A percentile compares a stretch with the other conserved stretches of the same genome.
Evolutionary conservation across 768 basidiomycete species (phyloP).

Genomic region (Termitomyces sp.): DNA sequence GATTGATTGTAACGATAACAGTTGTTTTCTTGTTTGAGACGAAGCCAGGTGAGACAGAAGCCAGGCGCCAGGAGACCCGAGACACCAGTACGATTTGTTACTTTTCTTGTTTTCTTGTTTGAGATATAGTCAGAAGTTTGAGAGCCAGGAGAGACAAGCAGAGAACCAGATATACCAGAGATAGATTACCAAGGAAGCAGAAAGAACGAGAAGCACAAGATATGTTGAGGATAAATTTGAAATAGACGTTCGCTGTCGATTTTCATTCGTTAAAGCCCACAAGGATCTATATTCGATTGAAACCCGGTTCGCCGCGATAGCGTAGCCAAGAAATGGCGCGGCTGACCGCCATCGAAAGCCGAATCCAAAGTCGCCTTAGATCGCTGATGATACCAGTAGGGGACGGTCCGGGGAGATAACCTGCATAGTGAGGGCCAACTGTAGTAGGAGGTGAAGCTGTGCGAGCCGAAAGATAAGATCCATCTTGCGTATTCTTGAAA

Average conservation of each 20-base stretch:
- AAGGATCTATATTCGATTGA: not conserved
- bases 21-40: not conserved
- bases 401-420: not conserved
- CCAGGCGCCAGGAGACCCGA: not conserved
- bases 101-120: not conserved
- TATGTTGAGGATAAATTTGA: not conserved
- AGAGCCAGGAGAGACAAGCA: not conserved
- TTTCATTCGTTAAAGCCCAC: not conserved
- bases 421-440: conserved; percentile 5
- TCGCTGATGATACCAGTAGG: not conserved
- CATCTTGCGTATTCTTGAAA: not conserved
- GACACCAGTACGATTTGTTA: not conserved
- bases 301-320: not conserved
- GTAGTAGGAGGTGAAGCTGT: not conserved
- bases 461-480: not conserved
- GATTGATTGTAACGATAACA: not conserved
- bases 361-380: not conserved
- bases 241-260: not conserved
- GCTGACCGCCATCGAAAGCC: not conserved
- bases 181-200: not conserved
- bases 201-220: not conserved
- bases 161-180: not conserved
- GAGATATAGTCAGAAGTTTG: too few relatives aligned
- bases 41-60: not conserved
- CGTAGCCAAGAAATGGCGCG: not conserved